Evolutionary conservation across 1,284 basidiomycete genomes (phyloP).

Genomic region (Tilletia indica): DNA sequence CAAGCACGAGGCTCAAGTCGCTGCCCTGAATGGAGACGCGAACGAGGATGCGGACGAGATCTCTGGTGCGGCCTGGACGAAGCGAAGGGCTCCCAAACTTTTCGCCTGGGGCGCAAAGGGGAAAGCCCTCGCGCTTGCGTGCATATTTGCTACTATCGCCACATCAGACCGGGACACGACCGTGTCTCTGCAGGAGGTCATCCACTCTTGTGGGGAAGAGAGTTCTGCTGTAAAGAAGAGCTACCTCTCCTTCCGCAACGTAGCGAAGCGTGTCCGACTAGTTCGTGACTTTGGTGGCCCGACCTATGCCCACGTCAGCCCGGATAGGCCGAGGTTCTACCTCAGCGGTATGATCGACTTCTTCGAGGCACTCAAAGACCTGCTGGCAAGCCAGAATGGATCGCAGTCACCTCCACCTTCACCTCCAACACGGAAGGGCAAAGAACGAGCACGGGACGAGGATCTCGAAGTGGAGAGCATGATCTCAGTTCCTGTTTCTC

Average conservation of each 20-base stretch:
- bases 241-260: neutral
- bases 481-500: neutral
- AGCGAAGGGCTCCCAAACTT: neutral
- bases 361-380: constrained; percentile 7
- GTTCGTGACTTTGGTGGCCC: neutral
- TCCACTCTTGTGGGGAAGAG: neutral
- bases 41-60: neutral
- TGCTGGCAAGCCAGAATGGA: neutral
- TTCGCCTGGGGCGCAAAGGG: constrained; percentile 4
- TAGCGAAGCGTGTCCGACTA: constrained; percentile 8
- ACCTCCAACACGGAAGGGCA: neutral
- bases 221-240: too few species aligned
- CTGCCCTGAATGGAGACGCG: neutral
- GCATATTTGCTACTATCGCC: constrained; percentile 2
- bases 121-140: constrained; percentile 5
- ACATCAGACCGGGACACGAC: neutral
- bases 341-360: constrained; percentile 1
- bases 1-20: neutral
- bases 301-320: neutral
- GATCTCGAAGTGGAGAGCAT: too few species aligned
- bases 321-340: constrained; percentile 8
- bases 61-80: too few species aligned
- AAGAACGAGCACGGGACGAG: neutral
- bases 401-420: neutral
- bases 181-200: neutral